Percentiles rank a stretch among this genome's conserved stretches.
phyloP scores from a whole-genome alignment of 257 asterid genomes.

The Capsicum rhomboideum region DNA sequence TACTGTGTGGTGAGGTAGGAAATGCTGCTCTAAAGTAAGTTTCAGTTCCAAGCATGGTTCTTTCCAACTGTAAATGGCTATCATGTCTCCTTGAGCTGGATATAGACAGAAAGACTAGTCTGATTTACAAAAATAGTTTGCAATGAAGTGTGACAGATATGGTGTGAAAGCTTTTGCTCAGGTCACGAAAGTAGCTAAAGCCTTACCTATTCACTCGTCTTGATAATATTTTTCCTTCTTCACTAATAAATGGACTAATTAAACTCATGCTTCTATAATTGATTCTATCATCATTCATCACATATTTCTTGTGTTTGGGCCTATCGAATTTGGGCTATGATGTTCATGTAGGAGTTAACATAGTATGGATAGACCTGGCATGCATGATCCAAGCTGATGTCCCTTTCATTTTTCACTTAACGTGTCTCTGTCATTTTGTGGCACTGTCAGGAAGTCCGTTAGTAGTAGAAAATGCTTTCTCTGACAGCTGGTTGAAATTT shows the following conservation, averaged over 20 bases:
- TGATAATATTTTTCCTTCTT: neutral
- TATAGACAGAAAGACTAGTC: neutral
- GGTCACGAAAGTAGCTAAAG: neutral
- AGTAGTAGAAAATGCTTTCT: neutral
- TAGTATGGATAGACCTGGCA: neutral
- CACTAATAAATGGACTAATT: neutral
- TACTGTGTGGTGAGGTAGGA: neutral
- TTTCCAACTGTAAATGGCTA: neutral
- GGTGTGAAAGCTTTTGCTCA: neutral
- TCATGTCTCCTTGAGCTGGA: constrained; percentile 3
- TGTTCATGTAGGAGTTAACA: neutral
- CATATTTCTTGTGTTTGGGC: neutral
- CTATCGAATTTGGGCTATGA: neutral
- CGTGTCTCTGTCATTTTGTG: neutral
- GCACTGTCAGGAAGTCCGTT: neutral
- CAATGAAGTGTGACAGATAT: neutral
- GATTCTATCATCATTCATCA: neutral
- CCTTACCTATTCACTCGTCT: neutral
- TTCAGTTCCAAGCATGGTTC: neutral
- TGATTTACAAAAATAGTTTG: neutral
- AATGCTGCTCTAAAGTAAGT: neutral
- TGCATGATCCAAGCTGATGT: neutral
- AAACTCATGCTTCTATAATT: neutral
- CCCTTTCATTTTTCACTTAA: neutral
- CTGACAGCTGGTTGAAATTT: neutral